Percentiles rank a stretch among this genome's conserved stretches.
Evolutionary conservation across 2,329 filamentous ascomycete genomes (phyloP).

Genomic region (Exophiala xenobiotica): DNA sequence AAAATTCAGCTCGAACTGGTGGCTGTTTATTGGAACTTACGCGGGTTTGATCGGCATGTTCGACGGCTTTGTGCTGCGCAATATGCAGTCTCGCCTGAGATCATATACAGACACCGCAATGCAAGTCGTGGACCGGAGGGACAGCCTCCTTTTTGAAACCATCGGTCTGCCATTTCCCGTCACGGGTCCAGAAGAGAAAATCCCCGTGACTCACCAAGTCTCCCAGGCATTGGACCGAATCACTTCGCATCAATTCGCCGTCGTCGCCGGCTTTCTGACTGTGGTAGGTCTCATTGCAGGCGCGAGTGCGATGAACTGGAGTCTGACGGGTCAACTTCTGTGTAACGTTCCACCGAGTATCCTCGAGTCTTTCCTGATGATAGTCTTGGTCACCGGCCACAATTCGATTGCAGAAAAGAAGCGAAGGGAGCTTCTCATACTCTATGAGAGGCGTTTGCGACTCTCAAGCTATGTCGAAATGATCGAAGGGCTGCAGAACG

Average conservation of each 20-base stretch:
- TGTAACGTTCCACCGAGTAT: slow-evolving; percentile 40
- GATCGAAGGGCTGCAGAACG: background rate
- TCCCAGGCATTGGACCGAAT: slow-evolving; percentile 30
- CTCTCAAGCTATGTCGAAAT: background rate
- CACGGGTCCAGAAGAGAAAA: slow-evolving; percentile 1
- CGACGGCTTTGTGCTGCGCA: slow-evolving; percentile 49
- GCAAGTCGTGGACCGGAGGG: slow-evolving; percentile 5
- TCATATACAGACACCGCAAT: slow-evolving; percentile 27
- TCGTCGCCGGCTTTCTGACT: slow-evolving; percentile 31
- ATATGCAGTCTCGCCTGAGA: slow-evolving; percentile 39
- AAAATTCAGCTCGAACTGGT: slow-evolving; percentile 46
- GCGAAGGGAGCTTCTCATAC: background rate
- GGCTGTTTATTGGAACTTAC: slow-evolving; percentile 51
- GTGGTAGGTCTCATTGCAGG: slow-evolving; percentile 34
- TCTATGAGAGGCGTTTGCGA: background rate
- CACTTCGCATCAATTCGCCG: slow-evolving; percentile 35
- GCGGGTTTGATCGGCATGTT: slow-evolving; percentile 48
- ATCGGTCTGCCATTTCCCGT: slow-evolving; percentile 7
- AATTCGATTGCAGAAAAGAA: slow-evolving; percentile 31
- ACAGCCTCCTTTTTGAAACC: background rate
- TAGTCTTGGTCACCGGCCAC: slow-evolving; percentile 37
- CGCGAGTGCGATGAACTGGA: slow-evolving; percentile 37
- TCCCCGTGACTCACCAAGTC: slow-evolving; percentile 27
- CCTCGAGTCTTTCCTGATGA: slow-evolving; percentile 38
- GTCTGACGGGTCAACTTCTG: slow-evolving; percentile 36